These are phyloP conservation scores for Hygrocybe punicea DNA, from an alignment of 768 basidiomycete genomes.

Conservation along the genomic window DNA sequence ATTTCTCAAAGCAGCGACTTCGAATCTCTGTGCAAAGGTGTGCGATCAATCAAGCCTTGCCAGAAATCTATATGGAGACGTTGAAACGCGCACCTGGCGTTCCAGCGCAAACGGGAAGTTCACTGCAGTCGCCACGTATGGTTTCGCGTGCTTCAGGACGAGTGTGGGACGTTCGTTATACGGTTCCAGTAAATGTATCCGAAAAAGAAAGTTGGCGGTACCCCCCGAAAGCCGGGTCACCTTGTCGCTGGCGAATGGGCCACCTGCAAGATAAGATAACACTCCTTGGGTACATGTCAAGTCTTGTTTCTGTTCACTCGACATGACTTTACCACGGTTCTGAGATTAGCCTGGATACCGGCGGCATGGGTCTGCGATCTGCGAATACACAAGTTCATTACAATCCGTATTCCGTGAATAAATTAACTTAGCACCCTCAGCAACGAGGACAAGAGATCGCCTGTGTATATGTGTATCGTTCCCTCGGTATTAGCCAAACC, in stretches of 20 bases:
- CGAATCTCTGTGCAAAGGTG: conserved; percentile 12
- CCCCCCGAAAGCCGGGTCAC: conserved; percentile 51
- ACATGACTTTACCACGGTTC: background rate
- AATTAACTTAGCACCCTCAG: too few species aligned
- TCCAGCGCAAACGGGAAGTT: background rate
- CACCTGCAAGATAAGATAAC: background rate
- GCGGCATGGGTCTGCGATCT: too few species aligned
- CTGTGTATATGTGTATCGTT: too few species aligned
- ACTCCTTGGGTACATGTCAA: background rate
- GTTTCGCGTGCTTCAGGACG: conserved; percentile 57
- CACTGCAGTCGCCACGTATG: conserved; percentile 29
- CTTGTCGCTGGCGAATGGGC: conserved; percentile 41
- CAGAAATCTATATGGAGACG: conserved; percentile 32
- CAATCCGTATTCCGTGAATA: too few species aligned
- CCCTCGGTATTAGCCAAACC: too few species aligned
- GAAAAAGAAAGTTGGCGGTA: conserved; percentile 15
- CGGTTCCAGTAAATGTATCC: conserved; percentile 43
- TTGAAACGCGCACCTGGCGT: conserved; percentile 16
- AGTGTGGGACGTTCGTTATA: conserved; percentile 45
- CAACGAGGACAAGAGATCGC: too few species aligned
- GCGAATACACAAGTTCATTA: too few species aligned
- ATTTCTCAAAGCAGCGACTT: conserved; percentile 27
- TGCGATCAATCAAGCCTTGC: background rate
- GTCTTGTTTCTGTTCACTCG: background rate
- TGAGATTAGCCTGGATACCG: too few species aligned